These are phyloP conservation scores for Pichia phayaonensis DNA, from an alignment of 805 yeast species.

Conservation along the genomic window DNA sequence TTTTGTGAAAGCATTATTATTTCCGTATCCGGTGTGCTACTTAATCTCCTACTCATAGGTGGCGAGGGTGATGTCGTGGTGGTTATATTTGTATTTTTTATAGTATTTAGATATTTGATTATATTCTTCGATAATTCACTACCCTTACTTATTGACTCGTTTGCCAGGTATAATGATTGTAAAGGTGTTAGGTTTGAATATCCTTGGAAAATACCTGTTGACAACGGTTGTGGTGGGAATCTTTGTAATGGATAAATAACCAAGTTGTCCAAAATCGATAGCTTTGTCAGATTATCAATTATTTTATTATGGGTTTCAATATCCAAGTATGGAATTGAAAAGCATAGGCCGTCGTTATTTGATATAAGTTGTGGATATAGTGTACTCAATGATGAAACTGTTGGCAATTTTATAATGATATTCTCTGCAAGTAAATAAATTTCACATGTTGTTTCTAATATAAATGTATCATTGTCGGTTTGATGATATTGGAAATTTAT, in stretches of 20 bases:
- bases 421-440: slow-evolving; percentile 20
- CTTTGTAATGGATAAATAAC: slow-evolving; percentile 15
- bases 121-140: slow-evolving; percentile 7
- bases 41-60: not conserved
- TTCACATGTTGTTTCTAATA: slow-evolving; percentile 15
- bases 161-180: slow-evolving; percentile 16
- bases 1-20: slow-evolving; percentile 15
- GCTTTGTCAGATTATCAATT: slow-evolving; percentile 12
- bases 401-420: slow-evolving; percentile 16
- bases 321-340: slow-evolving; percentile 19
- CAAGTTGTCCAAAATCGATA: not conserved
- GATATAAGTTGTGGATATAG: not conserved
- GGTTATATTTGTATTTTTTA: not conserved
- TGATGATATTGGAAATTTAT: not conserved
- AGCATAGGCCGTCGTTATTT: slow-evolving; percentile 7
- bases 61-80: not conserved
- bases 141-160: slow-evolving; percentile 19
- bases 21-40: slow-evolving; percentile 1
- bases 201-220: slow-evolving; percentile 14
- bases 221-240: slow-evolving; percentile 12
- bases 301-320: slow-evolving; percentile 16
- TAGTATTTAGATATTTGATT: not conserved
- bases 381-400: not conserved
- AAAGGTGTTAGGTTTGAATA: slow-evolving; percentile 13
- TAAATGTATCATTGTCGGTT: slow-evolving; percentile 5